Conservation (phyloP, 345 rosid genomes). For the Trapa incisa region DNA sequence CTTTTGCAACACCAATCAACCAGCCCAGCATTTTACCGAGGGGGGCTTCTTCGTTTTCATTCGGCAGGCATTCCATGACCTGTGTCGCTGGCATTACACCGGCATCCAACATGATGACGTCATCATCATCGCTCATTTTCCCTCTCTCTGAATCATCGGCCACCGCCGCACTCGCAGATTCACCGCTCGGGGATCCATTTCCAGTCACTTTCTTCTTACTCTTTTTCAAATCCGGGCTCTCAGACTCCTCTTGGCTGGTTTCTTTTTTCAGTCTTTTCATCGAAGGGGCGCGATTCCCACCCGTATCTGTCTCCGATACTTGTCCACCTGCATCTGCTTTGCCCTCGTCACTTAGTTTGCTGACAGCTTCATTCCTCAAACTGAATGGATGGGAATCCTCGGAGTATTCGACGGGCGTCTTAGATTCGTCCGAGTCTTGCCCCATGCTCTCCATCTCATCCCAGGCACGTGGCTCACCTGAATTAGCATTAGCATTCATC, state of each 20-base stretch:
- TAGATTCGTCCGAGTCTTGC: slow-evolving; percentile 14
- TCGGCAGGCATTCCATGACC: slow-evolving; percentile 8
- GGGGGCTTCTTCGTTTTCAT: slow-evolving; percentile 41
- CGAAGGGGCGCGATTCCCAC: slow-evolving; percentile 8
- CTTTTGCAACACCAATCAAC: slow-evolving; percentile 46
- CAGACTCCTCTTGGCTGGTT: slow-evolving; percentile 4
- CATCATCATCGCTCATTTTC: not conserved
- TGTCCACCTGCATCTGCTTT: slow-evolving; percentile 10
- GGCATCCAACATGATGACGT: slow-evolving; percentile 4
- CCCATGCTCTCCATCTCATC: slow-evolving; percentile 10
- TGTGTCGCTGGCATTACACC: slow-evolving; percentile 8
- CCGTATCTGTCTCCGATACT: slow-evolving; percentile 9
- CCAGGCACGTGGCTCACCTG: not conserved
- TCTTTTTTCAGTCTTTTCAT: slow-evolving; percentile 5
- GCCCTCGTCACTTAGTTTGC: not conserved
- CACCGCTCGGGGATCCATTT: slow-evolving; percentile 7
- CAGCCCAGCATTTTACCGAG: slow-evolving; percentile 35
- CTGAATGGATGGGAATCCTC: slow-evolving; percentile 19
- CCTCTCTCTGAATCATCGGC: slow-evolving; percentile 10
- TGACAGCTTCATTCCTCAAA: slow-evolving; percentile 8
- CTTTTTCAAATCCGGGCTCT: slow-evolving; percentile 10
- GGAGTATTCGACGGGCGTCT: slow-evolving; percentile 14
- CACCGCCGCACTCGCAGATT: slow-evolving; percentile 11
- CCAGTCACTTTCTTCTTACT: slow-evolving; percentile 2
- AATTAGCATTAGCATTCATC: slow-evolving; percentile 10